A percentile compares a stretch with the other conserved stretches of the same genome.
Conservation (phyloP, 2,329 filamentous ascomycete species). For the Orbilia quercus region DNA sequence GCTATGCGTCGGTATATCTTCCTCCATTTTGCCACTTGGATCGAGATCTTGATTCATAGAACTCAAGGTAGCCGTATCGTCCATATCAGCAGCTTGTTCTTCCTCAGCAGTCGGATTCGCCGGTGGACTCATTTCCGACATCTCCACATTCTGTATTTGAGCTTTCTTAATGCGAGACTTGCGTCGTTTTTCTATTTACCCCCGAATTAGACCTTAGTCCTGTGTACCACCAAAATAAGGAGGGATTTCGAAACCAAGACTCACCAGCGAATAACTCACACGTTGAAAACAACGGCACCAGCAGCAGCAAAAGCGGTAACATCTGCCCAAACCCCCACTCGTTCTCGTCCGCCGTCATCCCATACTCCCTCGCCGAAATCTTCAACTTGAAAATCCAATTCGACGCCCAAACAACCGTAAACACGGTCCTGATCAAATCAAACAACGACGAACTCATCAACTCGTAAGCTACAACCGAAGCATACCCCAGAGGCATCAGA, state of each 20-base stretch:
- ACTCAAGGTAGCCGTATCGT: background rate
- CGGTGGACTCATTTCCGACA: background rate
- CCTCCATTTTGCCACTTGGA: background rate
- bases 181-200: conserved; percentile 4
- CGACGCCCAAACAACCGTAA: conserved; percentile 1
- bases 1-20: background rate
- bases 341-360: conserved; percentile 3
- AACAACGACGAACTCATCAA: background rate
- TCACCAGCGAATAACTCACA: conserved; percentile 14
- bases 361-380: background rate
- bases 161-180: background rate
- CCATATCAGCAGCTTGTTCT: background rate
- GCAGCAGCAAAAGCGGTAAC: conserved; percentile 10
- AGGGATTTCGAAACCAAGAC: background rate
- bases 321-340: conserved; percentile 17
- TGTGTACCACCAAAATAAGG: no score
- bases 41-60: background rate
- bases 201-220: no score
- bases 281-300: conserved; percentile 2
- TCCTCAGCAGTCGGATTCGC: background rate
- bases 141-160: background rate
- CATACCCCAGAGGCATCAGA: conserved; percentile 1
- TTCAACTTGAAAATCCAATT: background rate
- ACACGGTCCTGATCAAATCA: background rate
- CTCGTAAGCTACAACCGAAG: background rate